These are phyloP conservation scores for Tricholoma bakamatsutake DNA, from an alignment of 768 basidiomycete genomes.

Conservation along the genomic window DNA sequence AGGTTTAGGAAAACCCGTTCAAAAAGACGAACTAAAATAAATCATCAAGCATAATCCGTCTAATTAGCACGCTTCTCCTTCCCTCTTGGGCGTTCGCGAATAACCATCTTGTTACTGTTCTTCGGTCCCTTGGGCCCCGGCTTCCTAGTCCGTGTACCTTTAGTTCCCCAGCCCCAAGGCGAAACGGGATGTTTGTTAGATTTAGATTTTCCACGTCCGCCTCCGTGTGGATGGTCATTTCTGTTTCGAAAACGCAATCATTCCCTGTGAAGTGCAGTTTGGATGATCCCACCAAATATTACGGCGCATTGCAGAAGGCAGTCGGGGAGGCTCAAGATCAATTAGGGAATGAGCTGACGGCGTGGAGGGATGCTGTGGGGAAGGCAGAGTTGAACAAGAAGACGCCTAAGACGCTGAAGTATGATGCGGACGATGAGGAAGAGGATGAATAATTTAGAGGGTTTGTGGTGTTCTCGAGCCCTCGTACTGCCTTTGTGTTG, in stretches of 20 bases:
- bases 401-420: conserved; percentile 30
- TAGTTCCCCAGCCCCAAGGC: conserved; percentile 89
- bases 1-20: background rate
- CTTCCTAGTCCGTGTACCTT: conserved; percentile 89
- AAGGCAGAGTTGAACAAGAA: conserved; percentile 61
- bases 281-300: conserved; percentile 36
- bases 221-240: conserved; percentile 91
- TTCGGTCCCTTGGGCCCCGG: conserved; percentile 89
- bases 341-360: conserved; percentile 64
- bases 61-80: conserved; percentile 43
- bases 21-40: conserved; percentile 5
- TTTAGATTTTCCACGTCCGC: conserved; percentile 97
- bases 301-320: conserved; percentile 40
- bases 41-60: conserved; percentile 12
- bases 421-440: conserved; percentile 35
- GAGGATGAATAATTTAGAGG: conserved; percentile 30
- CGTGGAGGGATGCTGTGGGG: conserved; percentile 70
- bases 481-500: too few relatives aligned
- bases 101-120: conserved; percentile 78
- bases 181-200: conserved; percentile 92
- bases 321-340: conserved; percentile 47
- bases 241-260: conserved; percentile 32
- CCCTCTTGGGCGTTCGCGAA: conserved; percentile 80
- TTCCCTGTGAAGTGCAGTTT: conserved; percentile 15
- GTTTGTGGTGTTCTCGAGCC: conserved; percentile 7